A percentile compares a stretch with the other conserved stretches of the same genome.
Evolutionary conservation across 2,329 filamentous ascomycete species (phyloP).

Genomic region (Diplocarpon mali): DNA sequence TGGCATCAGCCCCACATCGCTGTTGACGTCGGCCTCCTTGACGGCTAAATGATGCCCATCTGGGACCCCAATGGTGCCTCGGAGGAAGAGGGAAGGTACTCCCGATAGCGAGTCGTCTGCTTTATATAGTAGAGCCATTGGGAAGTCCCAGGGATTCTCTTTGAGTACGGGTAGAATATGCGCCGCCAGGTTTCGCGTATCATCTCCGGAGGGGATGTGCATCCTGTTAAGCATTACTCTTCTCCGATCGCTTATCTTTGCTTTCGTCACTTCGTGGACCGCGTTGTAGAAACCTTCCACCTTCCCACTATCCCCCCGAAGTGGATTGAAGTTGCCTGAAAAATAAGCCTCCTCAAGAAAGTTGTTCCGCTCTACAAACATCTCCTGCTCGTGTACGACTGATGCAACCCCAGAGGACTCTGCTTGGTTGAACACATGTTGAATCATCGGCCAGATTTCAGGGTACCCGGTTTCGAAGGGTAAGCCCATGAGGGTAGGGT

Average conservation of each 20-base stretch:
- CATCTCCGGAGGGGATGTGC: slow-evolving; percentile 8
- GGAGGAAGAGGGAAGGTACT: slow-evolving; percentile 5
- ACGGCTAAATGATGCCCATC: slow-evolving; percentile 14
- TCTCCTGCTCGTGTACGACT: slow-evolving; percentile 16
- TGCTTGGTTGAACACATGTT: slow-evolving; percentile 13
- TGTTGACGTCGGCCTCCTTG: slow-evolving; percentile 13
- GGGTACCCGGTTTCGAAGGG: slow-evolving; percentile 15
- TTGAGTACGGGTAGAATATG: slow-evolving; percentile 17
- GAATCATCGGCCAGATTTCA: slow-evolving; percentile 14
- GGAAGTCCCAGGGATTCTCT: slow-evolving; percentile 19
- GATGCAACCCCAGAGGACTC: slow-evolving; percentile 15
- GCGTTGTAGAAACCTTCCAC: slow-evolving; percentile 21
- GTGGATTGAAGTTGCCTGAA: slow-evolving; percentile 21
- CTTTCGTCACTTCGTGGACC: slow-evolving; percentile 18
- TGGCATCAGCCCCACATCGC: slow-evolving; percentile 15
- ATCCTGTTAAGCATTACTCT: slow-evolving; percentile 17
- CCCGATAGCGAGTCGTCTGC: slow-evolving; percentile 14
- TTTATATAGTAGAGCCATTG: slow-evolving; percentile 23
- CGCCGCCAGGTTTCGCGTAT: slow-evolving; percentile 7
- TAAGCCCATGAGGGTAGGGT: slow-evolving; percentile 19
- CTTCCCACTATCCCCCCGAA: slow-evolving; percentile 16
- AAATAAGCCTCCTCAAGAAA: slow-evolving; percentile 23
- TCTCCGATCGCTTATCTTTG: slow-evolving; percentile 19
- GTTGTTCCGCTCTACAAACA: slow-evolving; percentile 18
- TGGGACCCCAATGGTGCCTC: slow-evolving; percentile 19